Conservation (phyloP, 768 basidiomycete genomes). For the Strobilomyces dryophilus region DNA sequence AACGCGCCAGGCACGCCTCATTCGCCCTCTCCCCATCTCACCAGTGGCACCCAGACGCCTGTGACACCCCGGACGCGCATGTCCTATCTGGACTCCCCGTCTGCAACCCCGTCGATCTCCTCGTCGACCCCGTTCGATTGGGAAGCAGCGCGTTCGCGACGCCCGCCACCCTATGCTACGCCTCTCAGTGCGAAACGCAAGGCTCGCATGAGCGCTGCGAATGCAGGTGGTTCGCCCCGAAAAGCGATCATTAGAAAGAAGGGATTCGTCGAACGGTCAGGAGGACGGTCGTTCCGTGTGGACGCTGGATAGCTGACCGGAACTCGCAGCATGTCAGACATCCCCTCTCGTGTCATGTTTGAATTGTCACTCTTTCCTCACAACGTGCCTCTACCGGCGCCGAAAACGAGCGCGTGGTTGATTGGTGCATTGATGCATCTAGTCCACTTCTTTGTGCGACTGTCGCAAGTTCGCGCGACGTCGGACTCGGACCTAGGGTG, state of each 20-base stretch:
- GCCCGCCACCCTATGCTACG: conserved; percentile 69
- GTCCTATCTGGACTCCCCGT: conserved; percentile 55
- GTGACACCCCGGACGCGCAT: conserved; percentile 46
- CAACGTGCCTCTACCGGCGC: conserved; percentile 69
- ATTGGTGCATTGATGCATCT: conserved; percentile 64
- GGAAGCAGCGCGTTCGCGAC: conserved; percentile 72
- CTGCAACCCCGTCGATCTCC: conserved; percentile 67
- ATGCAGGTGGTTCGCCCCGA: conserved; percentile 34
- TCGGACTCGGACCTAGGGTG: conserved; percentile 69
- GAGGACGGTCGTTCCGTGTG: neutral
- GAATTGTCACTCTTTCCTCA: conserved; percentile 80
- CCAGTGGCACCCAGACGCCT: conserved; percentile 38
- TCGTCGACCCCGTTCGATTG: conserved; percentile 81
- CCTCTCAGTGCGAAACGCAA: conserved; percentile 47
- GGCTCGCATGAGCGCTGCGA: conserved; percentile 35
- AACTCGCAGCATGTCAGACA: conserved; percentile 46
- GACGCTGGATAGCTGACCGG: conserved; percentile 14
- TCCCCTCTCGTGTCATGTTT: conserved; percentile 73
- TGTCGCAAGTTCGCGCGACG: conserved; percentile 51
- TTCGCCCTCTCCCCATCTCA: conserved; percentile 33
- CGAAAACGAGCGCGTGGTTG: conserved; percentile 61
- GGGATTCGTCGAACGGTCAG: conserved; percentile 57
- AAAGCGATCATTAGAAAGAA: conserved; percentile 61
- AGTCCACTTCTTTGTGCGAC: conserved; percentile 60
- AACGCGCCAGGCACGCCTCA: conserved; percentile 37